Evolutionary conservation across 495 filamentous ascomycete species (phyloP).

Genomic region (Penicillium coprophilum): DNA sequence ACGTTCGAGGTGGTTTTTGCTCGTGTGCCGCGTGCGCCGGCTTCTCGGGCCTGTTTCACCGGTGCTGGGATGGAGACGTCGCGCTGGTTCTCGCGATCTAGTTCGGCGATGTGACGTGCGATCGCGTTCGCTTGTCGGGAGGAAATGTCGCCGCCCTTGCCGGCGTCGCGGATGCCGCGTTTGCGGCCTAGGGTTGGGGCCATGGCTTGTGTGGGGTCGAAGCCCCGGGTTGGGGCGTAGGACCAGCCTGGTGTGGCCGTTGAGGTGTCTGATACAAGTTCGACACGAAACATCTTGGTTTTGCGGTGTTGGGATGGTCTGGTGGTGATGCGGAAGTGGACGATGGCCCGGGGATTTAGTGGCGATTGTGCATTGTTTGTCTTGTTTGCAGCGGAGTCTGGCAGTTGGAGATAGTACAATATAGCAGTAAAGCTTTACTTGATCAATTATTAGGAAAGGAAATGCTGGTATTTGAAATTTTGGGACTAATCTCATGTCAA

Average conservation of each 20-base stretch:
- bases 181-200: constrained; percentile 60
- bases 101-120: constrained; percentile 69
- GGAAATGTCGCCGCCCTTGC: constrained; percentile 58
- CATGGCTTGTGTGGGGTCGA: constrained; percentile 59
- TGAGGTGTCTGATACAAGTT: constrained; percentile 70
- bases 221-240: constrained; percentile 76
- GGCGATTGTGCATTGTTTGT: constrained; percentile 26
- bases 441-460: not conserved
- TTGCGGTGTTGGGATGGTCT: not conserved
- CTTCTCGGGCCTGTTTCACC: constrained; percentile 47
- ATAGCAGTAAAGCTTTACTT: not conserved
- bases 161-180: constrained; percentile 58
- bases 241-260: constrained; percentile 79
- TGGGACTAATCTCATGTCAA: not conserved
- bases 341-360: constrained; percentile 1
- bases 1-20: constrained; percentile 73
- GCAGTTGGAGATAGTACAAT: not conserved
- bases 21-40: constrained; percentile 47
- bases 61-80: constrained; percentile 71
- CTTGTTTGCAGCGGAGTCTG: constrained; percentile 28
- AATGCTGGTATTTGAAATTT: constrained; percentile 2
- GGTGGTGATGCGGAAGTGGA: constrained; percentile 7
- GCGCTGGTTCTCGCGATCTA: constrained; percentile 76
- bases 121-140: constrained; percentile 76
- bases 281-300: constrained; percentile 60